A percentile compares a stretch with the other conserved stretches of the same genome.
Conservation (phyloP, 1,139 yeast species). For the Pichia sp. region DNA sequence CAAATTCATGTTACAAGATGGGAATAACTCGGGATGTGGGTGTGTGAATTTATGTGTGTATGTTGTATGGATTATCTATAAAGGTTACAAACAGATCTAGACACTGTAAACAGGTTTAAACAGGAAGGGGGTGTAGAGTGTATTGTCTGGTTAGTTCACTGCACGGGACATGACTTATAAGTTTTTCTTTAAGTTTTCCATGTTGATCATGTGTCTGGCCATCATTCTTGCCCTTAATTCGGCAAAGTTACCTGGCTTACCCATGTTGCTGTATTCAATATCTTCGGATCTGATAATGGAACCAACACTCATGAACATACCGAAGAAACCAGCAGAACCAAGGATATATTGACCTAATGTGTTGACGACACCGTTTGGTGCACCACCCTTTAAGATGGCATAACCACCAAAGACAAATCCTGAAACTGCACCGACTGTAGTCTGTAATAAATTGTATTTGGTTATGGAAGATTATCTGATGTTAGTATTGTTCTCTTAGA, state of each 20-base stretch:
- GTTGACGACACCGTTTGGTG: conserved; percentile 98
- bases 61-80: no score
- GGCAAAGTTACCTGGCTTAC: conserved; percentile 28
- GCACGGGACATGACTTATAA: no score
- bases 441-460: conserved; percentile 29
- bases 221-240: conserved; percentile 33
- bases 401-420: conserved; percentile 95
- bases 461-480: not conserved
- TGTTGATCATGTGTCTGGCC: conserved; percentile 33
- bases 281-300: conserved; percentile 85
- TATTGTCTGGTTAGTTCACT: no score
- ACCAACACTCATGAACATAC: conserved; percentile 94
- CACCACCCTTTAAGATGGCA: conserved; percentile 90
- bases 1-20: no score
- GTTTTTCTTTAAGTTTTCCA: conserved; percentile 28
- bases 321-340: conserved; percentile 97
- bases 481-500: conserved; percentile 4
- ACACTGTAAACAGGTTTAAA: no score
- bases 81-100: no score
- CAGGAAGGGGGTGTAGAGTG: no score
- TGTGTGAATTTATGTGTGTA: no score
- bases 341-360: conserved; percentile 95
- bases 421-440: conserved; percentile 93
- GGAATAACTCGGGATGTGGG: no score
- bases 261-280: conserved; percentile 15